A percentile compares a stretch with the other conserved stretches of the same genome.
Conservation (phyloP, 148 eudicot species). For the Rheum nobile region DNA sequence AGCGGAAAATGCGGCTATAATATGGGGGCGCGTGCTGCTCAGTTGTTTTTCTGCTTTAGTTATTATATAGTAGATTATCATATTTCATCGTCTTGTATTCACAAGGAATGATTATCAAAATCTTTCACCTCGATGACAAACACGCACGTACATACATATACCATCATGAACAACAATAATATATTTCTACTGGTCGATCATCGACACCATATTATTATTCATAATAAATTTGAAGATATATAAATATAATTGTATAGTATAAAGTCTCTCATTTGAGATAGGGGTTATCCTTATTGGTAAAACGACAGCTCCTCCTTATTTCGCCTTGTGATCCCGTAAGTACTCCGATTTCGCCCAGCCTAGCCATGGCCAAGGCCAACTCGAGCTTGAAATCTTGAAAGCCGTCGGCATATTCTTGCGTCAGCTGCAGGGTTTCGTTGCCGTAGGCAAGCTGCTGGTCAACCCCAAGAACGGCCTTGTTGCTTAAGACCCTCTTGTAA, state of each 20-base stretch:
- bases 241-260: background rate
- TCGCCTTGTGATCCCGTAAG: background rate
- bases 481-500: slow-evolving; percentile 24
- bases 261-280: background rate
- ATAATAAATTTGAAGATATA: background rate
- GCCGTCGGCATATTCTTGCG: background rate
- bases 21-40: too few species aligned
- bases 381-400: background rate
- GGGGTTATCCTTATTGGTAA: background rate
- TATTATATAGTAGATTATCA: too few species aligned
- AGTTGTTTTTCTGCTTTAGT: too few species aligned
- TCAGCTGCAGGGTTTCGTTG: background rate
- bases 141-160: background rate
- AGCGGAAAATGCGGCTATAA: too few species aligned
- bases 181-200: background rate
- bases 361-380: background rate
- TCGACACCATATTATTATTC: background rate
- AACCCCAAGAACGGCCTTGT: background rate
- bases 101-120: background rate
- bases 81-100: too few species aligned
- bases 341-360: slow-evolving; percentile 2
- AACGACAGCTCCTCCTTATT: background rate
- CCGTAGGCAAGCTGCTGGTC: background rate
- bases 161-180: background rate
- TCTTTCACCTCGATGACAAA: background rate